Base-by-base conservation (phyloP, 2,329 filamentous ascomycete species). In the Penicillium corylophilum region DNA sequence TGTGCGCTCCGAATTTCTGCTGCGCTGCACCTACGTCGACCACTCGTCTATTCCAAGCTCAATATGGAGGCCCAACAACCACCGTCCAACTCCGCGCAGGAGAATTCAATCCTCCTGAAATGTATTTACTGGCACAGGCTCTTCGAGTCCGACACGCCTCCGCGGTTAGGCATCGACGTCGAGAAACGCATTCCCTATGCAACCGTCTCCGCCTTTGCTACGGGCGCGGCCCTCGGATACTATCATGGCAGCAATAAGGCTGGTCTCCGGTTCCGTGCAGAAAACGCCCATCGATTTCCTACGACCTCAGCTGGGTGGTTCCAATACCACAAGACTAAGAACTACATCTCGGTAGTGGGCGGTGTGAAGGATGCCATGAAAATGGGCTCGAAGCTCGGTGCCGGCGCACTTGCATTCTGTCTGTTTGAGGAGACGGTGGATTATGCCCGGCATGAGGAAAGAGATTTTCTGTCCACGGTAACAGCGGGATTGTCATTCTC, bases 291-390 rank as follows among this genome's bases (percentile, higher is more conserved):
- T 78, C 89, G 93, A 60, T 84, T 96, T 56, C 94, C 94, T 18
- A 85, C 83, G 3, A 86, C 86, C 1, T 86, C 89, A 23, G 84
- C 86, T 2, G 93, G 91, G 16, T 99, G 94, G 94, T 99, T 93
- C 69, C 82, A 97, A n/a, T 99, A 99, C 73, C 93, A 97, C 78
- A 96, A 96, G 75, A 90, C 85, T 69, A 97, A 97, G 74, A 97
- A 96, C 73, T 97, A 99, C 76, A 85, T 90, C 64, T 82, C 88
- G 46, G 86, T 89, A 64, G 81, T 88, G 20, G 89, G 88, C 5
- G 93, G 88, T 0, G 76, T 95, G 16, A 83, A 83, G 46, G 90
- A 95, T 65, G 94, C 90, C 0, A 63, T 90, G 44, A 85, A 82
- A 59, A 89, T 94, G 80, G 91, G 88, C 1, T 69, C 76, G 28